Base-by-base conservation (phyloP, 768 basidiomycete genomes). In the Russula vinacea region DNA sequence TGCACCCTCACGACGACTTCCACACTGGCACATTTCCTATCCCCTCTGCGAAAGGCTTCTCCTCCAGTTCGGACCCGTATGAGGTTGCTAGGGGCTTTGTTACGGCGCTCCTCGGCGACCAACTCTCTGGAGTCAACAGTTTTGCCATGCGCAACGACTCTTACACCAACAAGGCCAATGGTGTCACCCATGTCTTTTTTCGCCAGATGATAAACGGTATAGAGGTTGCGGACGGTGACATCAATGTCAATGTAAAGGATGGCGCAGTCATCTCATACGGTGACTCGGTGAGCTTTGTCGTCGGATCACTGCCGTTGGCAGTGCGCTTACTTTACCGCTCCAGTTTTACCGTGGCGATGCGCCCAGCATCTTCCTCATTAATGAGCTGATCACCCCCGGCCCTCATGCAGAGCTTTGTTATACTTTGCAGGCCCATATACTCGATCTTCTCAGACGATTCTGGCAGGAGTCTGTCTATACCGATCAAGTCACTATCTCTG, bases 171-270 rank as follows among this genome's bases (percentile, higher is more conserved):
- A 76, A 78, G 63, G 84, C 83, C 65, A 94, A 90, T 2, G 90
- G 89, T n/a, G 81, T 97, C 56, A 88, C 92, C 35, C 94, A 98
- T 76, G 80, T 94, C 69, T 96, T 95, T 73, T 86, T 89, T 65
- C 83, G 88, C 69, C 95, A 99, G 77, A 67, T 90, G 62, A 77
- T 94, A 70, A 86, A 90, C 62, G 94, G 92, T 16, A 78, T 96
- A 51, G 92, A 96, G 72, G 92, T 99, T 17, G 81, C 83, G 11
- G 92, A 97, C 70, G 92, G 90, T 33, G 89, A 97, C 75, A 84
- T 97, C 78, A 98, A 98, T 74, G 76, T 99, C 72, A 97, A 98
- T 78, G 79, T 98, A 75, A 87, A 55, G 53, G 58, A 24, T 29
- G 53, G 52, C 45, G 26, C 32, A 1, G 53, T 64, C 44, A 60